Evolutionary conservation across 306 rosid genomes (phyloP), one percentile per base, ranked within the genome.

Genomic region (Prunus campanulata): DNA sequence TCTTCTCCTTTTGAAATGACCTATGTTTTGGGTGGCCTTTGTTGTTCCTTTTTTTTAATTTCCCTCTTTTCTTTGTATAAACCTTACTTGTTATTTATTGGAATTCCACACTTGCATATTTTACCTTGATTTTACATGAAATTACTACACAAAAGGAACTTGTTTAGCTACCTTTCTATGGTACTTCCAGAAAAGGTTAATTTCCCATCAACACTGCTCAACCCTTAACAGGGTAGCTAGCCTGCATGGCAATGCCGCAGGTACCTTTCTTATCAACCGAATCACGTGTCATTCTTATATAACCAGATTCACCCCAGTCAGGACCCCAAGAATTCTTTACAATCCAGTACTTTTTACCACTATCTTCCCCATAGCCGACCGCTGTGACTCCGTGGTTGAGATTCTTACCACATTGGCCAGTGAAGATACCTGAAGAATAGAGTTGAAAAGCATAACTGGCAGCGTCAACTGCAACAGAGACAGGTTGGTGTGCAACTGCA

Each of bases 291-390:
- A 90, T 79, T 79, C 77, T 94, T 44, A 88, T 44, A 51, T 89
- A 89, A 57, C 97, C 93, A 39, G 90, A 81, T 82, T 87, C 91
- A 19, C 96, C 96, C 93, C 97, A 84, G 18, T 66, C 79, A 29
- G 67, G 5, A 22, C 90, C 90, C 98, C 91, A 93, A 66, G 97
- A 92, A 66, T 86, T 92, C 84, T 87, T 90, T 81, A 90, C 91
- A 54, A 89, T 50, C 92, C 98, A 90, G 72, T 87, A 92, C 76
- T 86, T 84, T 1, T 35, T 8, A 65, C 77, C 85, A 16, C 66
- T 35, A 9, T 80, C 85, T 83, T 83, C 81, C 14, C 93, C 97
- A 64, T 93, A 90, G 29, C 95, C 98, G 39, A 90, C 89, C 39
- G 86, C 83, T 15, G 88, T 67, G 55, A 90, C 91, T 30, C 87